Evolutionary conservation across 2,329 filamentous ascomycete species (phyloP), one percentile per base, ranked within the genome.

Genomic region (Ophiocordyceps robertsii): DNA sequence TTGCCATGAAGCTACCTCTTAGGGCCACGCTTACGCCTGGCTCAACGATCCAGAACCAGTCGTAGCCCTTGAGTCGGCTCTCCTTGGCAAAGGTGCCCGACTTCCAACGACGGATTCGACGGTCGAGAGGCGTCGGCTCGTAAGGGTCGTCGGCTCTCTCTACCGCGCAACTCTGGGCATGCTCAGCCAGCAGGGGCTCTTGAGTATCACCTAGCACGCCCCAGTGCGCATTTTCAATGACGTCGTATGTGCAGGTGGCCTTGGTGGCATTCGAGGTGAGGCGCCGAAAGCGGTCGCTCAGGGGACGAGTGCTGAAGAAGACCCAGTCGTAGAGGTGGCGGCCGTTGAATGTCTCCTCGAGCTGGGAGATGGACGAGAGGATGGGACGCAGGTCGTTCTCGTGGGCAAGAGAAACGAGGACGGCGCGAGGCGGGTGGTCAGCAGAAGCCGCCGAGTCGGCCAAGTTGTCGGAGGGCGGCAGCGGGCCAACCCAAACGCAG

Each of bases 261-360:
- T 77, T 77, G 2, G 85, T 90, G 32, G 76, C 73, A 38, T 77
- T 81, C 40, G 72, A 69, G 0, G 83, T 86, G 44, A 67, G 66
- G 31, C 66, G 64, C 57, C 84, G 89, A 67, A 93, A 93, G 45
- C 83, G 77, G 9, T 84, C 76, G 4, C 79, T 80, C 56, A 93
- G 88, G 4, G 80, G 78, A 41, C 81, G 75, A 53, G 87, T 79
- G 61, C 89, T 92, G 70, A 92, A 86, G 65, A 93, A 90, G 36
- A 84, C 81, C 82, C 86, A 93, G 37, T 87, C 83, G 56, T 93
- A 93, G 53, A 83, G 82, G 67, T 87, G 83, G 49, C 85, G 86
- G 55, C 68, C 65, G 56, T 93, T 93, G 80, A 85, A 93, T 1
- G 53, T 53, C 5, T 56, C 49, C 44, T 65, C 61, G 3, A 65